phyloP scores from a whole-genome alignment of 106 monocot species.

The Apostasia ramifera region DNA sequence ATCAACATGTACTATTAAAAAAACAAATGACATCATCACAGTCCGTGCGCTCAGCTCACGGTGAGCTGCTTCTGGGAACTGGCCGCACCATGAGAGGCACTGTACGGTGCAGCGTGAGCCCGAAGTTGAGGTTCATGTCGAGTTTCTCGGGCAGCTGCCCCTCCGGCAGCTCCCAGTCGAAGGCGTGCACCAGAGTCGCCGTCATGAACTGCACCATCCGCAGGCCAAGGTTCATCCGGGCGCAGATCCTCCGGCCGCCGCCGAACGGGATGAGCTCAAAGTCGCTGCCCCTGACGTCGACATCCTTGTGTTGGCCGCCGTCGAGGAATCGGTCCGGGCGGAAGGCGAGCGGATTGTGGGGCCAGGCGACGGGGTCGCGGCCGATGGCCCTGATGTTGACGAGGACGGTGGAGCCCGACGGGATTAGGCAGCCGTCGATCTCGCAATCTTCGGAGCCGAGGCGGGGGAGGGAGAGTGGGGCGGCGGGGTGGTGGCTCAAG shows the following conservation, averaged over 20 bases:
- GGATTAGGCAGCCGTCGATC: conserved; percentile 22
- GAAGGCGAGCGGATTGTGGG: conserved; percentile 21
- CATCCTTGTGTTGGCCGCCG: conserved; percentile 5
- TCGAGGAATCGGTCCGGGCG: conserved; percentile 17
- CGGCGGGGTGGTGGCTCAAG: conserved; percentile 17
- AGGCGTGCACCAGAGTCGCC: conserved; percentile 15
- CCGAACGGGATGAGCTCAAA: conserved; percentile 33
- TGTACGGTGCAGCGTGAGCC: conserved; percentile 10
- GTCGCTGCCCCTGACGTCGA: conserved; percentile 20
- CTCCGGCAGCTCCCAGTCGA: conserved; percentile 20
- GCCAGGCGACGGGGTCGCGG: conserved; percentile 19
- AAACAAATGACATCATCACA: too few species aligned
- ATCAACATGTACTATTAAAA: too few species aligned
- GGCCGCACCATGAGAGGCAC: conserved; percentile 9
- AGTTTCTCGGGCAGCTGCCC: conserved; percentile 7
- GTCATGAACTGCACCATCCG: conserved; percentile 13
- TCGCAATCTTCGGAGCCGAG: conserved; percentile 3
- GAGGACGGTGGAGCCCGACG: conserved; percentile 12
- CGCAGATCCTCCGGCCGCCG: conserved; percentile 21
- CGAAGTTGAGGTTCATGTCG: conserved; percentile 17
- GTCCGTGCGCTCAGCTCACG: too few species aligned
- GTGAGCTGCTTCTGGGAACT: not conserved
- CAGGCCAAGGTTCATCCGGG: conserved; percentile 18
- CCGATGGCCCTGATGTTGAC: conserved; percentile 26
- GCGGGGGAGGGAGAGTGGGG: conserved; percentile 27